phyloP scores from a whole-genome alignment of 306 rosid species.

The Biancaea sappan region DNA sequence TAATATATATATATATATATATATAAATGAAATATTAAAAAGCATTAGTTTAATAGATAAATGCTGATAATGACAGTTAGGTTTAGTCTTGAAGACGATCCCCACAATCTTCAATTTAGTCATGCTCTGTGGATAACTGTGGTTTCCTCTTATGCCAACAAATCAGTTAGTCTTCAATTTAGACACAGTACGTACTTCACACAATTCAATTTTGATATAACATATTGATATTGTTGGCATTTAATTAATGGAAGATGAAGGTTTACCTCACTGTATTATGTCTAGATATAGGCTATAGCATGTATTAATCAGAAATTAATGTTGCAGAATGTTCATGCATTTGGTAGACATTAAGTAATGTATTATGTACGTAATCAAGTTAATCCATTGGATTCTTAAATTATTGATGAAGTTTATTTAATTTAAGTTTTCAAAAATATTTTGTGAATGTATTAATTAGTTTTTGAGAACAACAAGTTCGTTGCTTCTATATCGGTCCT shows the following conservation, averaged over 20 bases:
- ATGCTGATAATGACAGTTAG: neutral
- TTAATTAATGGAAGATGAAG: neutral
- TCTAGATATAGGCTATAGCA: neutral
- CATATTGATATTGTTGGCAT: neutral
- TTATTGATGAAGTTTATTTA: neutral
- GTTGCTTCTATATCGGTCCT: no score
- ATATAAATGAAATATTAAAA: no score
- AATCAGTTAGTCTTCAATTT: neutral
- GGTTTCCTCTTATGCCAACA: slow-evolving; percentile 7
- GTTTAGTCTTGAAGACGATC: neutral
- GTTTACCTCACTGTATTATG: neutral
- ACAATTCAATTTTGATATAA: no score
- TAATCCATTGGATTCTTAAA: neutral
- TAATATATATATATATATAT: no score
- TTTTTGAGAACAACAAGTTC: no score
- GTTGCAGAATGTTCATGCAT: neutral
- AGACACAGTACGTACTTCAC: no score
- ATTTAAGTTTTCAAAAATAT: no score
- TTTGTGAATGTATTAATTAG: no score
- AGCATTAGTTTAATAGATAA: no score
- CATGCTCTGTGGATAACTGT: neutral
- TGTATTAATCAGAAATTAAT: neutral
- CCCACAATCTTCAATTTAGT: neutral
- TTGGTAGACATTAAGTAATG: neutral
- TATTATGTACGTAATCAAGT: no score